Base-by-base conservation (phyloP, 2,329 filamentous ascomycete genomes). In the Fusarium burgessii region DNA sequence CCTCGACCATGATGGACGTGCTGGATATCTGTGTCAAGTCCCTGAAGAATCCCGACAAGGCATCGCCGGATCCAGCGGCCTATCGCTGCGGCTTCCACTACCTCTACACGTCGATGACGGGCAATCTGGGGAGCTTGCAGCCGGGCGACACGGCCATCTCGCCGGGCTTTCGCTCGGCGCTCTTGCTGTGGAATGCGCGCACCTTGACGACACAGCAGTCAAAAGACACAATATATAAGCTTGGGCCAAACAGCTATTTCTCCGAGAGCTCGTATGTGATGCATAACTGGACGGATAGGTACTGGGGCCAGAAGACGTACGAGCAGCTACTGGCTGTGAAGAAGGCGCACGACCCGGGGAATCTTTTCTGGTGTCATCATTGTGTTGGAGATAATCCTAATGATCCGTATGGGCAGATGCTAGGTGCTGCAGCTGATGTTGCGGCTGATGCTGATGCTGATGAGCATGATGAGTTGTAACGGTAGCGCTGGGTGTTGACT, bases 261-360 rank as follows among this genome's bases (percentile, higher is more conserved):
- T 62, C 59, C 3, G 56, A 62, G 38, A 62, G 59, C n/a, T 62
- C 45, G 2, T 61, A 60, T 27, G 59, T 62, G 5, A 60, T 62
- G 45, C 43, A 62, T 23, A 62, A 62, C 1, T 62, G 56, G 59
- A 62, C 59, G 2, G 23, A 14, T 1, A 60, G 55, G 14, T 62
- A 62, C 18, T 62, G 59, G 59, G 45, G 56, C 1, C 14, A 62
- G 14, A 51, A 45, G 25, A 51, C 3, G 17, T 33, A 62, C 6
- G 17, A 38, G 38, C 59, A 61, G 45, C 43, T 62, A 32, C 11
- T 51, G 17, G 59, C 59, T 25, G 32, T 61, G 1, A 62, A 62
- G 20, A 33, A 32, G 45, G 59, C 55, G 3, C 59, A 62, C 7
- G 59, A 62, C 17, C 56, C 59, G 0, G 35, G 8, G 7, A 62